These are phyloP conservation scores for Termitomyces bulborhizus DNA, from an alignment of 768 basidiomycete species.

Conservation along the genomic window DNA sequence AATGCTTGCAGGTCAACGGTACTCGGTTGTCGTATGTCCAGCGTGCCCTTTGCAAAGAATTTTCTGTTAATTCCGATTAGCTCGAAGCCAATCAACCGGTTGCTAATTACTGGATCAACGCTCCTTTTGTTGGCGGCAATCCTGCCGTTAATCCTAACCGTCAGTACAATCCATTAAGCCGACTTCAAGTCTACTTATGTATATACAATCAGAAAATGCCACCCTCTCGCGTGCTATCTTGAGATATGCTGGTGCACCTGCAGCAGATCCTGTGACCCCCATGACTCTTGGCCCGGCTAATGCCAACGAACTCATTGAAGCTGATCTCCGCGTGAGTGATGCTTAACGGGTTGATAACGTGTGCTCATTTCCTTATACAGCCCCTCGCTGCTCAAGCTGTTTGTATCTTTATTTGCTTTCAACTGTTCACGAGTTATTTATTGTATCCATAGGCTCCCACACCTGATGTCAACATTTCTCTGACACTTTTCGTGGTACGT, in stretches of 20 bases:
- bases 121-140: constrained; percentile 19
- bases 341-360: too few species aligned
- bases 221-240: constrained; percentile 28
- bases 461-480: constrained; percentile 20
- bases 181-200: not conserved
- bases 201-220: constrained; percentile 19
- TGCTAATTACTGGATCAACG: constrained; percentile 36
- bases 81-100: constrained; percentile 30
- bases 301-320: constrained; percentile 23
- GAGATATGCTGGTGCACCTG: constrained; percentile 27
- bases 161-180: constrained; percentile 1
- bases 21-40: constrained; percentile 26
- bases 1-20: constrained; percentile 39
- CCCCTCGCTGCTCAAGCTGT: constrained; percentile 4
- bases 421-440: not conserved
- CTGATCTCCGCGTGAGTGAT: constrained; percentile 7
- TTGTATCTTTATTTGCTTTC: not conserved
- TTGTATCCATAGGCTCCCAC: constrained; percentile 12
- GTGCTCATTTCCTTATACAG: not conserved
- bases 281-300: constrained; percentile 16
- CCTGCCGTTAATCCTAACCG: constrained; percentile 18
- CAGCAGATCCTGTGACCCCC: constrained; percentile 21
- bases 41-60: constrained; percentile 1
- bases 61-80: constrained; percentile 11
- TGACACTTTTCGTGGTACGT: constrained; percentile 18